These are phyloP conservation scores for Durotheca rogersii DNA, from an alignment of 495 filamentous ascomycete species.

Conservation along the genomic window DNA sequence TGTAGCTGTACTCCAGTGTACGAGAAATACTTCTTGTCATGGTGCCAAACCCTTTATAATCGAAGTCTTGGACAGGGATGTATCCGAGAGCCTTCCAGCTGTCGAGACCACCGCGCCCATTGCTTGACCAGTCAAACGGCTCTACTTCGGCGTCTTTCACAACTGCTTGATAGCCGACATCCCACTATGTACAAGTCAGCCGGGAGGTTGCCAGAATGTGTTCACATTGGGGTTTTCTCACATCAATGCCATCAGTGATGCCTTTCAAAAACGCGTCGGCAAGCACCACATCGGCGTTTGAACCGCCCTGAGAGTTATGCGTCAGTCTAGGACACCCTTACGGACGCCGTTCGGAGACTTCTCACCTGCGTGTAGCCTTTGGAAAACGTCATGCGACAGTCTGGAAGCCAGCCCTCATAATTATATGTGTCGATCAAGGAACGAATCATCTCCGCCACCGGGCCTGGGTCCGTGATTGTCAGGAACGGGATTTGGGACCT, in stretches of 20 bases:
- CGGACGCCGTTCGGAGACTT: not conserved
- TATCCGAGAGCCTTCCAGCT: conserved; percentile 69
- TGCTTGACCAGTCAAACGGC: conserved; percentile 67
- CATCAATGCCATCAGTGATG: conserved; percentile 60
- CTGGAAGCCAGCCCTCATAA: conserved; percentile 68
- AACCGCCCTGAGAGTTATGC: conserved; percentile 61
- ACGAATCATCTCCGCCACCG: conserved; percentile 66
- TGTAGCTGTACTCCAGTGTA: conserved; percentile 76
- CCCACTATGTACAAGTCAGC: conserved; percentile 49
- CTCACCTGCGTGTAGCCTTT: conserved; percentile 68
- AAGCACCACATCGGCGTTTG: conserved; percentile 75
- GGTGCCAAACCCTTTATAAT: conserved; percentile 65
- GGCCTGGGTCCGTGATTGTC: conserved; percentile 64
- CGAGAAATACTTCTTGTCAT: conserved; percentile 70
- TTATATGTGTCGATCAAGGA: conserved; percentile 72
- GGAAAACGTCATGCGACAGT: conserved; percentile 63
- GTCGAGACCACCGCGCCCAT: conserved; percentile 67
- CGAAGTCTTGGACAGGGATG: conserved; percentile 68
- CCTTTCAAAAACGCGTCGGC: conserved; percentile 72
- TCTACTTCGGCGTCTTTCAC: conserved; percentile 76
- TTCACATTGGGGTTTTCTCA: conserved; percentile 21
- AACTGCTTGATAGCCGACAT: conserved; percentile 69
- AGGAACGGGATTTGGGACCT: conserved; percentile 69
- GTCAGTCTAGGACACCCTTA: conserved; percentile 3
- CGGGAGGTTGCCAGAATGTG: not conserved